Base-by-base conservation (phyloP, 495 filamentous ascomycete species). In the Penicillium silybi region DNA sequence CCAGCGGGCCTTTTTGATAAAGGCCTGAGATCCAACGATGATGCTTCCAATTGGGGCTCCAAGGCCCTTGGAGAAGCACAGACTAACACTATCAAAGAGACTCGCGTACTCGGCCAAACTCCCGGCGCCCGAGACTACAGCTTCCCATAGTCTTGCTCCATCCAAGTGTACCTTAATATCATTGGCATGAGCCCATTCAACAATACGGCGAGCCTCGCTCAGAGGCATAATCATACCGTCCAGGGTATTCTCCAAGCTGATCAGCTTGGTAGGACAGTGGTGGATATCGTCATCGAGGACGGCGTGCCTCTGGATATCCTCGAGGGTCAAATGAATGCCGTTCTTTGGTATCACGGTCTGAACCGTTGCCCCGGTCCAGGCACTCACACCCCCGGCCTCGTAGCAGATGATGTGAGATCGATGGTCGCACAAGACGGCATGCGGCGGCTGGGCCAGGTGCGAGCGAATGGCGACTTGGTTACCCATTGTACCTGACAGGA, bases 61-160 rank as follows among this genome's bases (percentile, higher is more conserved):
- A 0, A 97, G 74, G 0, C 90, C 88, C 69, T 97, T 97, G 22
- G 83, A 86, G 61, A 97, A 92, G 66, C 90, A 96, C 10, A 96
- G 73, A 48, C 78, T 87, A 1, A 93, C 74, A 43, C 84, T 91
- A 59, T 97, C 92, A 57, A 93, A 90, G 44, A 84, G 76, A 16
- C 65, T 75, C 9, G 85, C 74, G 56, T 84, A 96, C 3, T 90
- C 88, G 3, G 76, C 51, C 23, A 97, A 64, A 34, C 68, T 77
- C 4, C 82, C 80, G 3, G 81, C 81, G 1, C 79, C 78, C 0
- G 84, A 73, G 0, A 77, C 79, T 4, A 82, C 80, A 1, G 85
- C 87, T 54, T 92, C 86, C 88, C 88, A 97, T 23, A 97, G 64
- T 38, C 92, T 68, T 1, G 92, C 92, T 6, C 92, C 92, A 55